phyloP scores from a whole-genome alignment of 2,329 filamentous ascomycete genomes.

The Penicillium sp. region DNA sequence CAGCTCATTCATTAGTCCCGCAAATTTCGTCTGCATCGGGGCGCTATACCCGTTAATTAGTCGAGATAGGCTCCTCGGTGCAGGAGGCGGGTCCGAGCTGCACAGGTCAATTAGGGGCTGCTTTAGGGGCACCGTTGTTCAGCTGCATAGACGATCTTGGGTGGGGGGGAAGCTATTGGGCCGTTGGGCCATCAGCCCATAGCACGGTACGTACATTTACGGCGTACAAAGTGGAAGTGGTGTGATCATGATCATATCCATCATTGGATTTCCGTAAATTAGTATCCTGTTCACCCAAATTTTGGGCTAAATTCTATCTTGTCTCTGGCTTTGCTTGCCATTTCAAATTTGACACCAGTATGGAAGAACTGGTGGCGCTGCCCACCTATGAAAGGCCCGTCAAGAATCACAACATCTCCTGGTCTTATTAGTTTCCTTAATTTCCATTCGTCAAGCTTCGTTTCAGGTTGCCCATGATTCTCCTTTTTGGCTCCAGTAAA shows the following conservation, averaged over 20 bases:
- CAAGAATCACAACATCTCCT: not conserved
- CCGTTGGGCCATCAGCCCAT: not conserved
- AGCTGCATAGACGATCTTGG: constrained; percentile 24
- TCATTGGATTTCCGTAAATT: not conserved
- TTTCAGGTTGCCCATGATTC: not conserved
- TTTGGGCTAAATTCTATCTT: not conserved
- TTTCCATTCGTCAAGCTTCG: not conserved
- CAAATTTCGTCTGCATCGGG: not conserved
- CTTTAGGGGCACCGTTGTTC: constrained; percentile 9
- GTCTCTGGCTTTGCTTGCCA: not conserved
- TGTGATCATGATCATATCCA: not conserved
- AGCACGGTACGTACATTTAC: not conserved
- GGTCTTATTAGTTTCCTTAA: not conserved
- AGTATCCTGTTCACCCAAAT: not conserved
- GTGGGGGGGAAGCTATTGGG: not conserved
- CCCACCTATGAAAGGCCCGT: not conserved
- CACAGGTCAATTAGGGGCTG: constrained; percentile 26
- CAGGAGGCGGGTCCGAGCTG: constrained; percentile 22
- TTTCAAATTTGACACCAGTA: not conserved
- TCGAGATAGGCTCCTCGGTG: constrained; percentile 13
- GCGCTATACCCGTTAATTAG: not conserved
- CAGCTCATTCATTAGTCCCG: not conserved
- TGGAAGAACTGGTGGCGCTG: not conserved
- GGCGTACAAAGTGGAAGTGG: not conserved
- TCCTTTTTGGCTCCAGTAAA: not conserved